Conservation (phyloP, 2,329 filamentous ascomycete species). For the Colletotrichum magnum region DNA sequence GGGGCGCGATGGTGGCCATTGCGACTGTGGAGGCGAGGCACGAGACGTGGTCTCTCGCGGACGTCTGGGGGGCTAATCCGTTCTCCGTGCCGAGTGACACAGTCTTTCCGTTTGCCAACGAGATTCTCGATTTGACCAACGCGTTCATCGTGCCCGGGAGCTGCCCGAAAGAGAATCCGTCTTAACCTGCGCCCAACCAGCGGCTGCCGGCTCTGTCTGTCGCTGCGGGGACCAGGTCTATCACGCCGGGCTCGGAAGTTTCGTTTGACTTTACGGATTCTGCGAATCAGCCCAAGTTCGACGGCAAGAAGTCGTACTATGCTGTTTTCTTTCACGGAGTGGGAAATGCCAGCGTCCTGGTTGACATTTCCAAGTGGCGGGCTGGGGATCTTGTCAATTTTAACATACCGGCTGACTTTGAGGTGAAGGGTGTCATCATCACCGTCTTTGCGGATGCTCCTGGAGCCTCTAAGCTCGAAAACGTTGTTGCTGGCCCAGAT, state of each 20-base stretch:
- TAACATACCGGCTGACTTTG: not conserved
- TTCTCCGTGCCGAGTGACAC: slow-evolving; percentile 12
- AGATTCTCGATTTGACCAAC: slow-evolving; percentile 8
- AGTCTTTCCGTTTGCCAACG: not conserved
- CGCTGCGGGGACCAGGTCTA: not conserved
- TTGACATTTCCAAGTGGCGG: not conserved
- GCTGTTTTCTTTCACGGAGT: slow-evolving; percentile 4
- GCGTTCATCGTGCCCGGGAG: not conserved
- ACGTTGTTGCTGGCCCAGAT: not conserved
- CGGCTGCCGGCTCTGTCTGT: not conserved
- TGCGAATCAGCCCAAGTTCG: slow-evolving; percentile 1
- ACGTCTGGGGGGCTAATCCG: slow-evolving; percentile 37
- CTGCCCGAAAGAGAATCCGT: not conserved
- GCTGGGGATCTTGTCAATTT: not conserved
- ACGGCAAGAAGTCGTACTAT: not conserved
- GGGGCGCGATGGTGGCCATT: slow-evolving; percentile 53
- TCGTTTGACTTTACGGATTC: not conserved
- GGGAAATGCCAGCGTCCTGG: not conserved
- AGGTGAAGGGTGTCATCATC: not conserved
- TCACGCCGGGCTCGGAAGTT: not conserved
- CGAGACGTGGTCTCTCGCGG: slow-evolving; percentile 57
- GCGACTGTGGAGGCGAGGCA: slow-evolving; percentile 56
- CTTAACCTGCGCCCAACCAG: not conserved
- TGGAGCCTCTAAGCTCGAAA: not conserved
- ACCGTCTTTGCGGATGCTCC: not conserved